Base-by-base conservation (phyloP, 192 early-diverging fungal genomes). In the Coemansia sp. region DNA sequence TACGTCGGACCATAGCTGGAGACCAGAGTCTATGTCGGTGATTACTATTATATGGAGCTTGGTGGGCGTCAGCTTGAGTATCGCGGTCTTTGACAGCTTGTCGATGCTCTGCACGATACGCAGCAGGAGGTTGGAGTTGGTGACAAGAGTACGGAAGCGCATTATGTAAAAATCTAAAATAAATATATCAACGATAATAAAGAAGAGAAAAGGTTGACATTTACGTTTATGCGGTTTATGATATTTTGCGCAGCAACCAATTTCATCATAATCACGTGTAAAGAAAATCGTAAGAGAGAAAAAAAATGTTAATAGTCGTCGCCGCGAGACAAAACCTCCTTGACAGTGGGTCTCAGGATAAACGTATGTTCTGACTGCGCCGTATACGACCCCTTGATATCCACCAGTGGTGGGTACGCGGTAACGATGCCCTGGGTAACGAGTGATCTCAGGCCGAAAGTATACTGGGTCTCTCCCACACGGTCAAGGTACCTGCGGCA, bases 311-410 rank as follows among this genome's bases (percentile, higher is more conserved):
- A 92, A 66, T 90, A 92, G 72, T 92, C 91, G 59, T 92, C 89
- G 17, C 91, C 91, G 3, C 91, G 85, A 53, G 79, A 84, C 44
- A 92, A 66, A 8, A 96, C 90, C 74, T 97, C 95, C 77, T 98
- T 98, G 62, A 87, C 83, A 9, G 90, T 95, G 1, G 96, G 96
- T 56, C 92, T 85, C 59, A 99, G 78, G 21, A 99, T 74, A 46
- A 99, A 75, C 6, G 97, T 97, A 75, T 99, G 97, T 74, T 99
- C 97, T 71, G 87, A 96, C 84, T 99, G 97, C 3, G 97, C 97
- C 3, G 97, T 98, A 79, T 91, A 98, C 60, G 82, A 89, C 5
- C 97, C 96, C 69, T 87, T 84, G 56, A 87, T 80, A 64, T 99
- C 97, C 34, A 81, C 81, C 33, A 99, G 82, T 48, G 97, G 97